Percentiles rank a stretch among this genome's conserved stretches.
Evolutionary conservation across 2,329 filamentous ascomycete genomes (phyloP).

Genomic region (Calycina herbarum): DNA sequence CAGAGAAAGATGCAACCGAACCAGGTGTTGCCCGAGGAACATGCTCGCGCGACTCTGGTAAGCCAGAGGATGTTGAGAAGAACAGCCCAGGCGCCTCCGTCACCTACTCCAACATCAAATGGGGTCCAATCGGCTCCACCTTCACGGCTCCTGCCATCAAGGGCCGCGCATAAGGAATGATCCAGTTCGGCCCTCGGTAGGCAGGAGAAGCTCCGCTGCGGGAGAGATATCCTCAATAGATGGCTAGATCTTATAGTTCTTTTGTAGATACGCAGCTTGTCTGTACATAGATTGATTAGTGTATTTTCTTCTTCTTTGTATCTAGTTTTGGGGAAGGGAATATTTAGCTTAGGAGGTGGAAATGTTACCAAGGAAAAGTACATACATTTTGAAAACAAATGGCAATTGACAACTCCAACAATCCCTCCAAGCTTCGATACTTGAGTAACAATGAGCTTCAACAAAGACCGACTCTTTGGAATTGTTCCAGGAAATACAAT

Average conservation of each 20-base stretch:
- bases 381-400: background rate
- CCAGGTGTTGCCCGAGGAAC: slow-evolving; percentile 55
- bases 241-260: slow-evolving; percentile 19
- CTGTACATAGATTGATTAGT: slow-evolving; percentile 25
- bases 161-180: background rate
- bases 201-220: background rate
- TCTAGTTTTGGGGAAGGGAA: slow-evolving; percentile 18
- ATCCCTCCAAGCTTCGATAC: background rate
- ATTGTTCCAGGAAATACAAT: too few relatives aligned
- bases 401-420: slow-evolving; percentile 5
- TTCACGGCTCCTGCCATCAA: slow-evolving; percentile 23
- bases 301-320: slow-evolving; percentile 22
- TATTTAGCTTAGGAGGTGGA: background rate
- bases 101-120: slow-evolving; percentile 40
- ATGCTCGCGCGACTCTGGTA: slow-evolving; percentile 54
- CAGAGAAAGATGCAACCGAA: slow-evolving; percentile 41
- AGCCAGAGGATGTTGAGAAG: slow-evolving; percentile 50
- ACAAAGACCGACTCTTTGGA: too few relatives aligned
- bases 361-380: background rate
- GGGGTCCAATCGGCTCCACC: slow-evolving; percentile 37
- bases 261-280: slow-evolving; percentile 17
- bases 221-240: slow-evolving; percentile 11
- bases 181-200: too few relatives aligned
- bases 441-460: too few relatives aligned
- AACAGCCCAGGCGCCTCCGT: slow-evolving; percentile 47